Conservation (phyloP, 176 grass and related monocot species). For the Phoenix dactylifera region DNA sequence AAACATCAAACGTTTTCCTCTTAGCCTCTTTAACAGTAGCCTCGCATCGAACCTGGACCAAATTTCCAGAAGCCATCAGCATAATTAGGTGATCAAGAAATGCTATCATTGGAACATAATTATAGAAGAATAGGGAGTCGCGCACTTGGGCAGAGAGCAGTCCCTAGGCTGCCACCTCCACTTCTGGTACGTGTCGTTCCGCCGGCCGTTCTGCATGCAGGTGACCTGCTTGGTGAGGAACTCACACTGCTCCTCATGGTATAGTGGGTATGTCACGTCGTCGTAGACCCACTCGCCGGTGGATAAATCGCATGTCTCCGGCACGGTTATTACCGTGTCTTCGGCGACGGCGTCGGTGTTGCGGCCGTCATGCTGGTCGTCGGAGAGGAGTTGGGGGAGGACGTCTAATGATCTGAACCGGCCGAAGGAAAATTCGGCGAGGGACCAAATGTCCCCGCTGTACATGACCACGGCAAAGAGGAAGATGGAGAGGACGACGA, state of each 20-base stretch:
- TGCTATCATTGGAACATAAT: too few species aligned
- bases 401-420: too few species aligned
- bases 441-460: too few species aligned
- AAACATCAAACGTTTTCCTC: slow-evolving; percentile 79
- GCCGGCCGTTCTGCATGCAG: slow-evolving; percentile 60
- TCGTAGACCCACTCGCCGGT: slow-evolving; percentile 62
- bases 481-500: too few species aligned
- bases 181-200: slow-evolving; percentile 56
- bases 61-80: neutral
- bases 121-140: too few species aligned
- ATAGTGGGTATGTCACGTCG: slow-evolving; percentile 39
- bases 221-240: slow-evolving; percentile 66
- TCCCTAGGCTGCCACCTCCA: slow-evolving; percentile 65
- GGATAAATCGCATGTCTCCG: slow-evolving; percentile 56
- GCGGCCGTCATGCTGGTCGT: too few species aligned
- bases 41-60: slow-evolving; percentile 59
- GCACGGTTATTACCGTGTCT: neutral
- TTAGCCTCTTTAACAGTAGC: slow-evolving; percentile 57
- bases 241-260: slow-evolving; percentile 59
- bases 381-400: too few species aligned
- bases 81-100: too few species aligned
- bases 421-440: too few species aligned
- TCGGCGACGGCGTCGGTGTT: too few species aligned
- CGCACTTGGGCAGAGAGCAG: slow-evolving; percentile 58
- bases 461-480: too few species aligned